These are phyloP conservation scores for Mycothermus thermophilus DNA, from an alignment of 495 filamentous ascomycete genomes.

Conservation along the genomic window DNA sequence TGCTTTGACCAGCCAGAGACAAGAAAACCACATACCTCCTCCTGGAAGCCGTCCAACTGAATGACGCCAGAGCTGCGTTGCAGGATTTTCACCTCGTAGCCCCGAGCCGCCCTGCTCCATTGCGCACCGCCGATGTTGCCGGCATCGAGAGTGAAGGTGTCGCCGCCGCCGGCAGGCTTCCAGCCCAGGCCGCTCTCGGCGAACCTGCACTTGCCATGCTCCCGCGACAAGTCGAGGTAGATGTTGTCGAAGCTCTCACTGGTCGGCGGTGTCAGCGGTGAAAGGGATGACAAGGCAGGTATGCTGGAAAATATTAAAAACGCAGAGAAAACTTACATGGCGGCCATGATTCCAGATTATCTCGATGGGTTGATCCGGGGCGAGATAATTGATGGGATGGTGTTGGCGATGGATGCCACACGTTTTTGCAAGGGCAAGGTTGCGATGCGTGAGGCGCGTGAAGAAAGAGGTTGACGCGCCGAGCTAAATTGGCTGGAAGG, in stretches of 20 bases:
- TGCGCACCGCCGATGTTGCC: constrained; percentile 72
- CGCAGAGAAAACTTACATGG: constrained; percentile 7
- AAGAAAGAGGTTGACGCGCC: constrained; percentile 7
- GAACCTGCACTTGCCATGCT: constrained; percentile 81
- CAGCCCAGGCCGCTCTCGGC: constrained; percentile 87
- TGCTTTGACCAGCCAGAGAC: too few relatives aligned
- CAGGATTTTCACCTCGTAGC: constrained; percentile 84
- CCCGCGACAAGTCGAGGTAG: constrained; percentile 84
- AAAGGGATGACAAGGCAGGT: neutral
- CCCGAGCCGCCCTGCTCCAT: constrained; percentile 88
- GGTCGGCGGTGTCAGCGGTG: neutral
- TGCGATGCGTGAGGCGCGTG: neutral
- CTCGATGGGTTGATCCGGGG: too few relatives aligned
- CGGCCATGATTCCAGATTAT: constrained; percentile 3
- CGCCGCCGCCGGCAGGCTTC: constrained; percentile 75
- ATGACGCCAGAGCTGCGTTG: constrained; percentile 71
- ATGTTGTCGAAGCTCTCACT: constrained; percentile 92
- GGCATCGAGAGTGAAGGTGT: constrained; percentile 80
- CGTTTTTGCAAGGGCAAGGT: neutral
- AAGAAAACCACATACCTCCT: constrained; percentile 58
- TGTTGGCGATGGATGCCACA: neutral
- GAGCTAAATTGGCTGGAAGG: constrained; percentile 9
- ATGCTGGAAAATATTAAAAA: neutral
- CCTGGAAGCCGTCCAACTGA: constrained; percentile 87
- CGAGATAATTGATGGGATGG: neutral